phyloP scores from a whole-genome alignment of 495 filamentous ascomycete species.

The Aspergillus cavernicola region DNA sequence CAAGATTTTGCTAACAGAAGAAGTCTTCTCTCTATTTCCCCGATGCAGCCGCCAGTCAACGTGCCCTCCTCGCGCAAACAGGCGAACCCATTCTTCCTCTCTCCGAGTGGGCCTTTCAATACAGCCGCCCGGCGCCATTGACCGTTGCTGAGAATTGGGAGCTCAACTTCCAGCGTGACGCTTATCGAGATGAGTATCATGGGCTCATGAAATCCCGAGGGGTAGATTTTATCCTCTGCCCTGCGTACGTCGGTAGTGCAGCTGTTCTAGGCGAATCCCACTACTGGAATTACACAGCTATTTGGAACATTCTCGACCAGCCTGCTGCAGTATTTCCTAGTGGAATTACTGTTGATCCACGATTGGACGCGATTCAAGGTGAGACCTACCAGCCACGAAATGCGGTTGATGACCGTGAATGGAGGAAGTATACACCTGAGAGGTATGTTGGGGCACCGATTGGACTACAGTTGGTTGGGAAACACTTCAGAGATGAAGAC shows the following conservation, averaged over 20 bases:
- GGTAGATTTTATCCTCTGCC: constrained; percentile 69
- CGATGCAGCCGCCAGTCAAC: constrained; percentile 48
- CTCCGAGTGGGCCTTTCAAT: constrained; percentile 53
- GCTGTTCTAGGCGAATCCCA: constrained; percentile 55
- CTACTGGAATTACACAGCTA: constrained; percentile 68
- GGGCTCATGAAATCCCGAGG: constrained; percentile 54
- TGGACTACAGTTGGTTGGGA: constrained; percentile 49
- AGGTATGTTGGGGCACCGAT: constrained; percentile 45
- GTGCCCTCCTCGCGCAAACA: constrained; percentile 39
- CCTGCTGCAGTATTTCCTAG: constrained; percentile 57
- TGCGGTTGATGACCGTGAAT: constrained; percentile 36
- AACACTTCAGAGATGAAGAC: constrained; percentile 42
- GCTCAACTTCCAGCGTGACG: constrained; percentile 48
- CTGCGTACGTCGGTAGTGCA: constrained; percentile 56
- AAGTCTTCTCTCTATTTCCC: constrained; percentile 52
- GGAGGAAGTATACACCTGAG: constrained; percentile 35
- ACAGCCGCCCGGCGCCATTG: constrained; percentile 42
- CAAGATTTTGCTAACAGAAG: constrained; percentile 1
- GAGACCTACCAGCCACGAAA: constrained; percentile 27
- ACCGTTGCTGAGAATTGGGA: constrained; percentile 42
- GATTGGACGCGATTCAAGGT: constrained; percentile 28
- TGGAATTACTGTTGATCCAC: constrained; percentile 41
- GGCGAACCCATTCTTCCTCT: constrained; percentile 57
- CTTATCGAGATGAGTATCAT: constrained; percentile 56
- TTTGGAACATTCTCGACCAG: constrained; percentile 74